Evolutionary conservation across 1,284 basidiomycete species (phyloP), one percentile per base, ranked within the genome.

Genomic region (Cutaneotrichosporon cutaneum): DNA sequence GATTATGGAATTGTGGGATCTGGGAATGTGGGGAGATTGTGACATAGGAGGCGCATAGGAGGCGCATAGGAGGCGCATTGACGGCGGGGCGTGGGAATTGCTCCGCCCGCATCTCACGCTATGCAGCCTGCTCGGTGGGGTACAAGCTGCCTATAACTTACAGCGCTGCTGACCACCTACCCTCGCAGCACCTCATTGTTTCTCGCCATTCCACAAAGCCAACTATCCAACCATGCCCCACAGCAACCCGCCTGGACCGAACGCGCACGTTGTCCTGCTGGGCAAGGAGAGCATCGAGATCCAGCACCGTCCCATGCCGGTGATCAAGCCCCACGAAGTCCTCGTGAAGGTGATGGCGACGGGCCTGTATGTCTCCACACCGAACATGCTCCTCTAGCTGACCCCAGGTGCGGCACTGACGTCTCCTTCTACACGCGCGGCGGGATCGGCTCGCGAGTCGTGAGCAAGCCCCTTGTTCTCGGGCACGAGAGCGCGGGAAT

Each of bases 401-500:
- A 62, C 33, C 4, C 0, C 39, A 61, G 63, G 35, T 66, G 65
- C 56, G 61, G 65, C 27, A 59, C 61, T 7, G 61, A 66, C 50
- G 33, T 63, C 10, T 59, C 47, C 54, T 71, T 70, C 66, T 74
- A 69, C 63, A 47, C 62, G 6, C 66, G 68, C 30, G 69, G 69
- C 22, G 64, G 66, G 2, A 78, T 78, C 59, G 77, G 77, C 2
- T 69, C 75, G 47, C 77, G 74, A 50, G 71, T 74, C 1, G 67
- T 78, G 24, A 68, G 67, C 21, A 66, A 70, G 47, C 70, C 70
- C 8, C 72, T 77, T 63, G 72, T 71, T 26, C 69, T 80, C 27
- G 78, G 78, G 0, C 78, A 80, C 70, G 78, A 80, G 64, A 68
- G 71, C 0, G 69, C 72, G 2, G 78, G 78, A 5, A 64, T 72